Percentiles rank a stretch among this genome's conserved stretches.
phyloP scores from a whole-genome alignment of 1,284 basidiomycete genomes.

The Cutaneotrichosporon sp. region DNA sequence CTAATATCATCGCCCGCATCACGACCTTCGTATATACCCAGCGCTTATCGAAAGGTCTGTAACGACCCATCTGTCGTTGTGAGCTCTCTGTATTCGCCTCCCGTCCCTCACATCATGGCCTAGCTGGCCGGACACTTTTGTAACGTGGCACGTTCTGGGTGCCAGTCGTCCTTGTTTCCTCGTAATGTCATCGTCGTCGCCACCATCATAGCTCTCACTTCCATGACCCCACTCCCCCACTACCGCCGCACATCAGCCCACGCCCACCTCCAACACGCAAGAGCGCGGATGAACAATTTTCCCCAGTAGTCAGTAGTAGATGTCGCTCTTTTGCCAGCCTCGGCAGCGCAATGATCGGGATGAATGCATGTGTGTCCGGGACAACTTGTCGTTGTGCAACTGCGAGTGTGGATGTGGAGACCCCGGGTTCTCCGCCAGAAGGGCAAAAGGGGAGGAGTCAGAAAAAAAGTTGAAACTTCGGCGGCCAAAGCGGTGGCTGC shows the following conservation, averaged over 20 bases:
- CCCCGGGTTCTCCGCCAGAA: too few relatives aligned
- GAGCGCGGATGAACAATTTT: constrained; percentile 1
- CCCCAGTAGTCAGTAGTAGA: background rate
- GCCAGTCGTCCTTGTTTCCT: background rate
- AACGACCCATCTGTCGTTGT: background rate
- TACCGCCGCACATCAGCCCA: background rate
- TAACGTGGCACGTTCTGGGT: constrained; percentile 3
- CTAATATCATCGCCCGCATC: background rate
- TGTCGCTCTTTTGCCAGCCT: background rate
- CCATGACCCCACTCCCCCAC: background rate
- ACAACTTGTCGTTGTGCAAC: too few relatives aligned
- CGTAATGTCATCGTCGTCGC: background rate
- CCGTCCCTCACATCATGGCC: background rate
- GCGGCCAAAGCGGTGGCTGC: background rate
- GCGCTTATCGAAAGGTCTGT: background rate
- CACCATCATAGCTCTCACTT: too few relatives aligned
- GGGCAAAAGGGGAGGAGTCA: too few relatives aligned
- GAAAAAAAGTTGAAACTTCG: background rate
- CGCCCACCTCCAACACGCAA: background rate
- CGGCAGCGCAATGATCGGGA: background rate
- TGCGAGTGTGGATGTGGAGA: too few relatives aligned
- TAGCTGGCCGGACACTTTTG: background rate
- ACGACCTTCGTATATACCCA: background rate
- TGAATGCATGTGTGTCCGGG: background rate
- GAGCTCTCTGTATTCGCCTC: background rate